These are phyloP conservation scores for Nemania bipapillata DNA, from an alignment of 2,329 filamentous ascomycete species.

Conservation along the genomic window DNA sequence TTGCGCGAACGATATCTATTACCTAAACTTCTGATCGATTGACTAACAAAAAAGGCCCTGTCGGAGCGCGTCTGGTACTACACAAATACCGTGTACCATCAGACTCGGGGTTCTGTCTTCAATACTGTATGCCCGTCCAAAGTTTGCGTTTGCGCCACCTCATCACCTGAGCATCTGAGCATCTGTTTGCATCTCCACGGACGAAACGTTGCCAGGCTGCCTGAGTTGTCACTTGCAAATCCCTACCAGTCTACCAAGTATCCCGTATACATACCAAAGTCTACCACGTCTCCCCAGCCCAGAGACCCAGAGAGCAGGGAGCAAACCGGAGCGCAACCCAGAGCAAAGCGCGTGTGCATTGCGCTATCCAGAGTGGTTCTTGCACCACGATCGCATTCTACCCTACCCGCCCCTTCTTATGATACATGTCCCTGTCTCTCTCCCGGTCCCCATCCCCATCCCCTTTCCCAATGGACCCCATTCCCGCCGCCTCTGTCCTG, in stretches of 20 bases:
- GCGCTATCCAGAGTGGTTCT: conserved; percentile 47
- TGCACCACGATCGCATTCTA: conserved; percentile 38
- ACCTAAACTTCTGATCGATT: conserved; percentile 59
- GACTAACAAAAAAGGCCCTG: conserved; percentile 62
- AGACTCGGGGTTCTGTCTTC: not conserved
- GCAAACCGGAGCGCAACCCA: too few species aligned
- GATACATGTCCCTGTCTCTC: conserved; percentile 7
- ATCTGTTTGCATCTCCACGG: conserved; percentile 20
- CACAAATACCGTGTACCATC: not conserved
- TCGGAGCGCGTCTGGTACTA: conserved; percentile 1
- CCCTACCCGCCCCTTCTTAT: conserved; percentile 7
- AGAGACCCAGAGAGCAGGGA: conserved; percentile 3
- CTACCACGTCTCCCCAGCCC: not conserved
- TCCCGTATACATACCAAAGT: too few species aligned
- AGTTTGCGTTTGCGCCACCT: conserved; percentile 22
- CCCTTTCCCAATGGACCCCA: conserved; percentile 34
- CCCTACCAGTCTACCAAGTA: conserved; percentile 15
- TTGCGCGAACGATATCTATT: conserved; percentile 56
- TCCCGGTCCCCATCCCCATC: not conserved
- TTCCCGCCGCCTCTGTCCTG: conserved; percentile 33
- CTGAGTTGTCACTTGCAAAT: conserved; percentile 28
- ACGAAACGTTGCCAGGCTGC: not conserved
- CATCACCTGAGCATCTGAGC: conserved; percentile 8
- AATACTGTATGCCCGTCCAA: conserved; percentile 7
- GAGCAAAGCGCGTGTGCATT: too few species aligned